Evolutionary conservation across 2,329 filamentous ascomycete genomes (phyloP).

Genomic region (Monosporascus ibericus): DNA sequence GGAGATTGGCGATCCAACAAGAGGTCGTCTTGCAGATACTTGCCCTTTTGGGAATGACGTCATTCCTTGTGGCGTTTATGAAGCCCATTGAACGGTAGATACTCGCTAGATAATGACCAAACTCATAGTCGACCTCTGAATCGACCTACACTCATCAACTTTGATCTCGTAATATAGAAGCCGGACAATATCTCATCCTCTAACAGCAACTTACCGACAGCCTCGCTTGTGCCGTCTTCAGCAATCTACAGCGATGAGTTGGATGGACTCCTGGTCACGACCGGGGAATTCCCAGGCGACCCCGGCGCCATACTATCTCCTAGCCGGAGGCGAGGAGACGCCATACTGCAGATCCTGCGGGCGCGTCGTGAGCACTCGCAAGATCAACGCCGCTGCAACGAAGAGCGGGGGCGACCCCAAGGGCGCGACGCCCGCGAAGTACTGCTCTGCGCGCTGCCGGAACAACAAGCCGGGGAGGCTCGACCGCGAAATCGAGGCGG

Average conservation of each 20-base stretch:
- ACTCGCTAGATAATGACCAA: no score
- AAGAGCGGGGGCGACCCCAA: neutral
- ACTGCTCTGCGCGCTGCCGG: slow-evolving; percentile 51
- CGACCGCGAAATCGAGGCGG: slow-evolving; percentile 47
- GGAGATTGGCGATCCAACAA: no score
- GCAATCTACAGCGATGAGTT: slow-evolving; percentile 26
- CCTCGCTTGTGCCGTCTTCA: neutral
- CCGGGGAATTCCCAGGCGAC: slow-evolving; percentile 33
- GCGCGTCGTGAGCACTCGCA: slow-evolving; percentile 40
- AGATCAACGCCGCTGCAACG: slow-evolving; percentile 20
- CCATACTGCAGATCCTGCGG: slow-evolving; percentile 54
- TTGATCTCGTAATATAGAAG: no score
- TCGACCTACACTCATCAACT: no score
- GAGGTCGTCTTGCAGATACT: no score
- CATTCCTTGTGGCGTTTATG: no score
- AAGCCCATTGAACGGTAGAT: no score
- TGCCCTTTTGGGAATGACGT: no score
- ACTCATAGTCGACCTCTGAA: no score
- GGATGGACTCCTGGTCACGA: slow-evolving; percentile 37
- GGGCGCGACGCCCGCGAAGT: slow-evolving; percentile 31
- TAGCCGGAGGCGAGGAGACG: slow-evolving; percentile 36
- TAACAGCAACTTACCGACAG: neutral
- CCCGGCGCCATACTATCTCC: slow-evolving; percentile 50
- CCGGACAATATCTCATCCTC: neutral
- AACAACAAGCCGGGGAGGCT: slow-evolving; percentile 41